Percentiles rank a stretch among this genome's conserved stretches.
Evolutionary conservation across 2,329 filamentous ascomycete genomes (phyloP).

Genomic region (Talaromyces rugulosus): DNA sequence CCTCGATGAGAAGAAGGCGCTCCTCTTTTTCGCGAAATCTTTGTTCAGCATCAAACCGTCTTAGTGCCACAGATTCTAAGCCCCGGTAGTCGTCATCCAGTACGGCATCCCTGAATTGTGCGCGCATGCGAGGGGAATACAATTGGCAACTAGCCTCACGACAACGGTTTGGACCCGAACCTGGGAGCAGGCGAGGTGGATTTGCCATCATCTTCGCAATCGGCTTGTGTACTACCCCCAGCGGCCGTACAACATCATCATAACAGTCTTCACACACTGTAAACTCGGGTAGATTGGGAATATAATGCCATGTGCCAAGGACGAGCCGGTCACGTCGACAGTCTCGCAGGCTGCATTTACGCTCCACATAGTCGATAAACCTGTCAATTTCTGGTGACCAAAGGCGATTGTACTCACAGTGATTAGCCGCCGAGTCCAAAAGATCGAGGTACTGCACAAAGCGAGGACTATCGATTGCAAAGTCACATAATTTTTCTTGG

Average conservation of each 20-base stretch:
- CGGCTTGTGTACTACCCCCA: conserved; percentile 50
- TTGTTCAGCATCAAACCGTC: conserved; percentile 54
- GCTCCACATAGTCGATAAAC: conserved; percentile 61
- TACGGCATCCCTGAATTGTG: conserved; percentile 65
- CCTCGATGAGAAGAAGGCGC: conserved; percentile 44
- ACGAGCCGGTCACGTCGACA: conserved; percentile 63
- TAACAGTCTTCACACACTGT: conserved; percentile 87
- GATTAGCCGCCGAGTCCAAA: conserved; percentile 51
- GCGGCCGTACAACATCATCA: conserved; percentile 70
- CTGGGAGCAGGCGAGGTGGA: conserved; percentile 54
- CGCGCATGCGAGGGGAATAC: conserved; percentile 75
- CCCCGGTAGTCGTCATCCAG: conserved; percentile 62
- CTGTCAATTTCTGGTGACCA: conserved; percentile 51
- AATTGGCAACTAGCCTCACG: conserved; percentile 64
- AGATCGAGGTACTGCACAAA: conserved; percentile 56
- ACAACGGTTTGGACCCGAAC: conserved; percentile 37
- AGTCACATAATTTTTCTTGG: conserved; percentile 59
- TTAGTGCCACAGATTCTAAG: conserved; percentile 59
- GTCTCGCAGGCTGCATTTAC: conserved; percentile 55
- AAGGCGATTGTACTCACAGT: conserved; percentile 25
- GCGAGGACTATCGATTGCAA: conserved; percentile 59
- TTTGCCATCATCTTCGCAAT: conserved; percentile 64
- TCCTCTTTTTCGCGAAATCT: conserved; percentile 56
- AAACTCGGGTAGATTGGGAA: conserved; percentile 69
- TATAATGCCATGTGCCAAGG: conserved; percentile 70